These are phyloP conservation scores for Eimeria zaria DNA, from an alignment of 169 alveolate species.

Conservation along the genomic window DNA sequence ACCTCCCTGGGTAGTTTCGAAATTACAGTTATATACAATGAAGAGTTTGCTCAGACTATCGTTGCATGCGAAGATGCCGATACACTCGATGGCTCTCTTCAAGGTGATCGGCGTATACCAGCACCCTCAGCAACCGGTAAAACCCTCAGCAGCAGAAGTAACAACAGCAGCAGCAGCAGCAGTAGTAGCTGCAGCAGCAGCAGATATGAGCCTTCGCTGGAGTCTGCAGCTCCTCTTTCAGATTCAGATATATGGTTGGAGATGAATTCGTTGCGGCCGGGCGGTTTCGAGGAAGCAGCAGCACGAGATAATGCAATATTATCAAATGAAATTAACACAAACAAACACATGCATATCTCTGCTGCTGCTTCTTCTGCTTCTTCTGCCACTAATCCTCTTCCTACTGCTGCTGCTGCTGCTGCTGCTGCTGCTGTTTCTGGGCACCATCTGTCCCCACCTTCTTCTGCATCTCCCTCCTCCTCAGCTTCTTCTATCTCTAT, in stretches of 20 bases:
- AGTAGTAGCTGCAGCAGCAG: constrained; percentile 11
- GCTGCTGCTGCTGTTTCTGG: not conserved
- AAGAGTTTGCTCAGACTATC: not conserved
- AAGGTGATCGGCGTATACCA: not conserved
- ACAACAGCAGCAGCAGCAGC: not conserved
- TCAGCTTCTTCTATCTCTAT: not conserved
- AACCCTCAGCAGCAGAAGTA: not conserved
- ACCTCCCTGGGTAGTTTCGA: not conserved
- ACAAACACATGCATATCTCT: not conserved
- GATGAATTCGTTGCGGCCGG: not conserved
- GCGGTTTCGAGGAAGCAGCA: not conserved
- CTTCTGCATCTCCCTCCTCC: no score
- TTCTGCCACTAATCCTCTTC: no score
- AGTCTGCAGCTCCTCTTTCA: not conserved
- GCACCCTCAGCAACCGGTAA: not conserved
- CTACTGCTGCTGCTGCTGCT: constrained; percentile 8
- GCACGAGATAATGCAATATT: not conserved
- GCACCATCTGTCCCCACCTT: not conserved
- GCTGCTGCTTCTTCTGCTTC: not conserved
- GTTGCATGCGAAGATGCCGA: not conserved
- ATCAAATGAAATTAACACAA: not conserved
- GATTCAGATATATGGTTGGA: constrained; percentile 59
- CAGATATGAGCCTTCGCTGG: not conserved
- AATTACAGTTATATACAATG: constrained; percentile 34
- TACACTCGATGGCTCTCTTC: not conserved